phyloP scores from a whole-genome alignment of 306 rosid species.

The Psophocarpus tetragonolobus region DNA sequence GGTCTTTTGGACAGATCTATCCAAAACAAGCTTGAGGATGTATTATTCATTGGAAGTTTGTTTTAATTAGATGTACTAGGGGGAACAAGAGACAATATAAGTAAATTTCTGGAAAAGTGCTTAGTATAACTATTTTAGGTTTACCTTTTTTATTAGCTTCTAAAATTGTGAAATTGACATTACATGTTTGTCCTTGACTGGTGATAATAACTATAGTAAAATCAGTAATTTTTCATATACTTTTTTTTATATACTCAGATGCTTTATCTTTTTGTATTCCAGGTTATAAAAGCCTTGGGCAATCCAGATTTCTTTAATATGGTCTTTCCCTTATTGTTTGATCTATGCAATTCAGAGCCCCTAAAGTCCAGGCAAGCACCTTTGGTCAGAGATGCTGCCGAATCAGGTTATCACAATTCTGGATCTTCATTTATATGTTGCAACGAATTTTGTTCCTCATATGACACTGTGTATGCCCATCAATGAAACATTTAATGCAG shows the following conservation, averaged over 20 bases:
- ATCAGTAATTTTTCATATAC: not conserved
- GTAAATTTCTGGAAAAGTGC: not conserved
- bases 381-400: conserved; percentile 47
- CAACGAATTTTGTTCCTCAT: conserved; percentile 3
- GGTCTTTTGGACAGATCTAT: not conserved
- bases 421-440: conserved; percentile 22
- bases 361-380: conserved; percentile 52
- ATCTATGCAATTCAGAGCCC: conserved; percentile 53
- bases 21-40: not conserved
- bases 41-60: not conserved
- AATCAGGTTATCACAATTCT: conserved; percentile 60
- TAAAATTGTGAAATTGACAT: conserved; percentile 4
- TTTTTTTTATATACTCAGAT: conserved; percentile 9
- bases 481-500: conserved; percentile 8
- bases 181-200: conserved; percentile 21
- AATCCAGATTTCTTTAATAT: conserved; percentile 72
- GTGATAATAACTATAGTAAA: not conserved
- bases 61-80: not conserved
- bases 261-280: conserved; percentile 39
- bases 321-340: conserved; percentile 70
- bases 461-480: not conserved
- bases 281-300: conserved; percentile 89
- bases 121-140: not conserved
- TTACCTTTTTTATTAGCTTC: not conserved
- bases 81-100: not conserved